Conservation (phyloP, 192 early-diverging fungal genomes). For the Coemansia sp. region DNA sequence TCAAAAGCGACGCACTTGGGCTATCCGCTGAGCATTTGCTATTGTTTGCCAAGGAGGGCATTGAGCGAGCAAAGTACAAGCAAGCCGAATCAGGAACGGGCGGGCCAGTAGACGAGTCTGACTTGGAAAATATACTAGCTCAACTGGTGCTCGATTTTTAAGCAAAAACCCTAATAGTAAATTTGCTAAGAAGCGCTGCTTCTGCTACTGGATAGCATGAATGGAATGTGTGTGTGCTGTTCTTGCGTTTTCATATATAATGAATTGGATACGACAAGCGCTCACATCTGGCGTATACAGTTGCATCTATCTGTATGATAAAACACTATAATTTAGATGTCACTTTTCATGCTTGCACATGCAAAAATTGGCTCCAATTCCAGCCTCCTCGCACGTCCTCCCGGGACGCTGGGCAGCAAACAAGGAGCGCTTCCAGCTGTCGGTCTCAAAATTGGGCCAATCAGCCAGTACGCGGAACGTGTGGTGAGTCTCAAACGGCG, state of each 20-base stretch:
- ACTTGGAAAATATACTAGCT: slow-evolving; percentile 47
- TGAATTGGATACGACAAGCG: too few relatives aligned
- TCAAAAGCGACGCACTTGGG: slow-evolving; percentile 39
- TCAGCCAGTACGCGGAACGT: slow-evolving; percentile 38
- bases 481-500: slow-evolving; percentile 37
- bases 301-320: too few relatives aligned
- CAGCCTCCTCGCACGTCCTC: slow-evolving; percentile 30
- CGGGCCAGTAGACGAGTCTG: slow-evolving; percentile 36
- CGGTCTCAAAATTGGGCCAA: slow-evolving; percentile 25
- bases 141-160: slow-evolving; percentile 47
- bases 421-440: slow-evolving; percentile 25
- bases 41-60: slow-evolving; percentile 41
- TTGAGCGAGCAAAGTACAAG: slow-evolving; percentile 36
- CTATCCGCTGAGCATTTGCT: slow-evolving; percentile 25
- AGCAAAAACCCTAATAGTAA: neutral
- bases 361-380: slow-evolving; percentile 30
- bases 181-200: too few relatives aligned
- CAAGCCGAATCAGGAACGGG: slow-evolving; percentile 9
- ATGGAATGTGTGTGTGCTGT: too few relatives aligned
- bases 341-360: too few relatives aligned
- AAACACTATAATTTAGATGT: too few relatives aligned
- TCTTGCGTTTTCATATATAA: too few relatives aligned
- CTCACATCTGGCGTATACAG: too few relatives aligned
- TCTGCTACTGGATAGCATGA: too few relatives aligned
- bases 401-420: slow-evolving; percentile 27